These are phyloP conservation scores for Pleurotus eryngii DNA, from an alignment of 768 basidiomycete genomes.

Conservation along the genomic window DNA sequence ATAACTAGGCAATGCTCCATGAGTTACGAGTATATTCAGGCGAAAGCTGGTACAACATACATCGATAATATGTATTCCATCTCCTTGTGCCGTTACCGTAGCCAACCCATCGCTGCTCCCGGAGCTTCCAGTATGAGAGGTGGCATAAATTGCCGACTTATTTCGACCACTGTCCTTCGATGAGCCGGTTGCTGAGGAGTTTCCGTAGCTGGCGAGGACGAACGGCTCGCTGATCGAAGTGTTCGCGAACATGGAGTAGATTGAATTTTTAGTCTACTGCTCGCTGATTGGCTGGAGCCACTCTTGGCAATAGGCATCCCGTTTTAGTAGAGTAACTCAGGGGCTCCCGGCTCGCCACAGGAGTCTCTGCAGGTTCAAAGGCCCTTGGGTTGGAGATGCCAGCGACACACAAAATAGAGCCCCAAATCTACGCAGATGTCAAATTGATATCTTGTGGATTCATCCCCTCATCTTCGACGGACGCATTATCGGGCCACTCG, in stretches of 20 bases:
- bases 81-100: constrained; percentile 66
- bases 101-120: constrained; percentile 50
- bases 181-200: constrained; percentile 25
- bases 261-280: constrained; percentile 1
- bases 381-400: neutral
- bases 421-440: no score
- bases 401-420: no score
- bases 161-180: constrained; percentile 14
- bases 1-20: constrained; percentile 37
- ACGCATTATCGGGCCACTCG: no score
- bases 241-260: constrained; percentile 14
- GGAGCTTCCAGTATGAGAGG: constrained; percentile 27
- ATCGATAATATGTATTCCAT: constrained; percentile 74
- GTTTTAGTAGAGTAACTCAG: neutral
- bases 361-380: neutral
- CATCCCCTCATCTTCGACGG: no score
- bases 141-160: constrained; percentile 28
- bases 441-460: no score
- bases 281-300: constrained; percentile 2
- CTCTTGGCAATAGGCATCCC: neutral
- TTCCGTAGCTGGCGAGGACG: constrained; percentile 32
- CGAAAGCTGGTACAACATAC: constrained; percentile 36
- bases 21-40: neutral
- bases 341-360: neutral
- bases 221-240: constrained; percentile 33